Conservation (phyloP, 2,329 filamentous ascomycete species). For the Leptographium galeiforme region DNA sequence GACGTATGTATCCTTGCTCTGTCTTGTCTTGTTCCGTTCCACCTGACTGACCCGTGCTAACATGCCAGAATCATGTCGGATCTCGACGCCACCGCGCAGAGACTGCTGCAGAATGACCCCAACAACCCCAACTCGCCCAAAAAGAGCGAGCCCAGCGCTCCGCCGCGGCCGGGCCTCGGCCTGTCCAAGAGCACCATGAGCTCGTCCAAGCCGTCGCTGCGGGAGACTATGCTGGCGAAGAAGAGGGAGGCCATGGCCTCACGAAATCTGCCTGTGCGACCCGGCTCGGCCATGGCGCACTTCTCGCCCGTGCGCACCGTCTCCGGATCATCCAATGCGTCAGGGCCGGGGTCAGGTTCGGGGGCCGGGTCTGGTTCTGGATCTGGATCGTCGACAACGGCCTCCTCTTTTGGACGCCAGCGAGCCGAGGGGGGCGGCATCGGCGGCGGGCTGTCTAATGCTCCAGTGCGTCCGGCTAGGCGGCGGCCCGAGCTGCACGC, state of each 20-base stretch:
- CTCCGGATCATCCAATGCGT: slow-evolving; percentile 20
- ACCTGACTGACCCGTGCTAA: not conserved
- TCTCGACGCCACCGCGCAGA: slow-evolving; percentile 66
- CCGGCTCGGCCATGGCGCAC: slow-evolving; percentile 51
- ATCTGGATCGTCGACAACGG: slow-evolving; percentile 8
- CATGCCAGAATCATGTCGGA: slow-evolving; percentile 55
- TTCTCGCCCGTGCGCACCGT: slow-evolving; percentile 38
- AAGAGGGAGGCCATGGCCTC: slow-evolving; percentile 49
- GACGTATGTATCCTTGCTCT: slow-evolving; percentile 33
- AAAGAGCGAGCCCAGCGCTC: slow-evolving; percentile 29
- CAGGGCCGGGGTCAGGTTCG: slow-evolving; percentile 15
- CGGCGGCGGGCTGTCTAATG: slow-evolving; percentile 47
- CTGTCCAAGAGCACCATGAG: slow-evolving; percentile 50
- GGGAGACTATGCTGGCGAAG: slow-evolving; percentile 74
- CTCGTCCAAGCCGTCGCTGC: slow-evolving; percentile 51
- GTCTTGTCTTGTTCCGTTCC: not conserved
- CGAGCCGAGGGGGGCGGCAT: slow-evolving; percentile 28
- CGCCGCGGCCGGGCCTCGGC: slow-evolving; percentile 41
- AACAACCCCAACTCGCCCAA: slow-evolving; percentile 63
- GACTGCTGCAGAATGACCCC: slow-evolving; percentile 68
- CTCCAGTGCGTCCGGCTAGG: slow-evolving; percentile 47
- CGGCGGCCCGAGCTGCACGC: slow-evolving; percentile 43
- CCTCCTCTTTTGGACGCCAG: not conserved
- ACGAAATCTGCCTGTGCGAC: slow-evolving; percentile 40
- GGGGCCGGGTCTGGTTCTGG: slow-evolving; percentile 18